phyloP scores from a whole-genome alignment of 805 yeast genomes.

The Clavispora asparagi region DNA sequence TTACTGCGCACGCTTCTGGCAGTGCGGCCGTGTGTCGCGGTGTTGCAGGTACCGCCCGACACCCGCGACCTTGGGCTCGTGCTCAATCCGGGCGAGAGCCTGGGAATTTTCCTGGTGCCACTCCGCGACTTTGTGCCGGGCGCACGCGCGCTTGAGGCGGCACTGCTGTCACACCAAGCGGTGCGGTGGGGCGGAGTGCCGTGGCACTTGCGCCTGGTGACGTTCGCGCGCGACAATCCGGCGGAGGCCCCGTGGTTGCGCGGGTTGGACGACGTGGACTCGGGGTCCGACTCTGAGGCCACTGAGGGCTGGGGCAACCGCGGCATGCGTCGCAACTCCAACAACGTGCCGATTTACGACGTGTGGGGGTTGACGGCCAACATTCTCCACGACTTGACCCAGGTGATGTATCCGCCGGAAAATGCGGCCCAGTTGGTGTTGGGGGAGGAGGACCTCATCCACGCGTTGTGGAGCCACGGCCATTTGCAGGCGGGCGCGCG shows the following conservation, averaged over 20 bases:
- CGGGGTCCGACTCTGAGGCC: constrained; percentile 46
- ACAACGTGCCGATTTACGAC: constrained; percentile 50
- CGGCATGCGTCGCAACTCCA: constrained; percentile 34
- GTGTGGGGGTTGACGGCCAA: constrained; percentile 85
- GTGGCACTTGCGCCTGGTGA: constrained; percentile 59
- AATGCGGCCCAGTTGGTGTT: constrained; percentile 16
- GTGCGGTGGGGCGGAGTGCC: constrained; percentile 69
- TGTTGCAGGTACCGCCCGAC: constrained; percentile 38
- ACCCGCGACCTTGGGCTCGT: constrained; percentile 33
- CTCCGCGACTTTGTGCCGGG: constrained; percentile 49
- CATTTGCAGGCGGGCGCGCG: constrained; percentile 45
- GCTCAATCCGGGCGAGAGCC: constrained; percentile 73
- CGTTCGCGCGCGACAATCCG: constrained; percentile 50
- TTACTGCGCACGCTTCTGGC: constrained; percentile 76
- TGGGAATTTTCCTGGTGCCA: constrained; percentile 68
- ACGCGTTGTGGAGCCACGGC: constrained; percentile 49
- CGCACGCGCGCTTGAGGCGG: constrained; percentile 27
- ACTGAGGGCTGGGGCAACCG: constrained; percentile 41
- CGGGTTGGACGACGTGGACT: constrained; percentile 44
- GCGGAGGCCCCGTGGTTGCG: constrained; percentile 62
- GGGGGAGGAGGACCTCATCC: constrained; percentile 66
- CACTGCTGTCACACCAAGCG: constrained; percentile 27
- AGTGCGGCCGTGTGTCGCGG: constrained; percentile 76
- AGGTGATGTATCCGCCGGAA: constrained; percentile 35
- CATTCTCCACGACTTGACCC: constrained; percentile 66